Evolutionary conservation across 1,139 yeast genomes (phyloP).

Genomic region (Nakaseomyces glabratus): DNA sequence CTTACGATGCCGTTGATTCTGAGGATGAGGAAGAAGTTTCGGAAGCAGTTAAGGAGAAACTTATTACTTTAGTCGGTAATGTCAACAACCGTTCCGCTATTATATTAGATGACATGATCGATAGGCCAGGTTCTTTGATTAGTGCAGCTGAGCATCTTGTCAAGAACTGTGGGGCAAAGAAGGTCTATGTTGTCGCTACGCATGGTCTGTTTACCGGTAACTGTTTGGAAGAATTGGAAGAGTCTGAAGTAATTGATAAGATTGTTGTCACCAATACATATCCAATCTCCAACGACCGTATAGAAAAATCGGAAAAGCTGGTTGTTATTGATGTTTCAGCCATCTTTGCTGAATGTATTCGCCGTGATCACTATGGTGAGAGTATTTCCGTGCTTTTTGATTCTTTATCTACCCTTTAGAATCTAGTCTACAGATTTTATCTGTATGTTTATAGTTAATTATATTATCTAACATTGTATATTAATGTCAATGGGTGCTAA

Average conservation of each 20-base stretch:
- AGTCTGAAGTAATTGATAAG: constrained; percentile 69
- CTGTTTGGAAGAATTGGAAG: constrained; percentile 71
- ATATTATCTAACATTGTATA: too few relatives aligned
- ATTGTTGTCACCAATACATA: constrained; percentile 94
- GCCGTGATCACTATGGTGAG: constrained; percentile 98
- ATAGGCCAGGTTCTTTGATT: constrained; percentile 84
- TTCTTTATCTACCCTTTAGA: constrained; percentile 58
- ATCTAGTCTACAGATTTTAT: too few relatives aligned
- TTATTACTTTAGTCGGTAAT: constrained; percentile 93
- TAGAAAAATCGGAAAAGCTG: constrained; percentile 52
- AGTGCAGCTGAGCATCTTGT: constrained; percentile 97
- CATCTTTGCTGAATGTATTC: constrained; percentile 93
- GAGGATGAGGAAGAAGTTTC: constrained; percentile 77
- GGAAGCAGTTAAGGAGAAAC: constrained; percentile 62
- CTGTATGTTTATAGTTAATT: too few relatives aligned
- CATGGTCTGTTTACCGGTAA: constrained; percentile 90
- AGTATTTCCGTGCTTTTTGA: constrained; percentile 87
- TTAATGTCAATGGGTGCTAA: too few relatives aligned
- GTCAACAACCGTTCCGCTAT: constrained; percentile 87
- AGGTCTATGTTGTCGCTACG: constrained; percentile 85
- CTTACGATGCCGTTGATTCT: constrained; percentile 72
- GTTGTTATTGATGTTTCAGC: constrained; percentile 88
- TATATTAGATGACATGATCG: constrained; percentile 93
- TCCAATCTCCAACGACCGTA: constrained; percentile 62
- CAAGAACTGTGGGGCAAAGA: constrained; percentile 88